Conservation (phyloP, 2,329 filamentous ascomycete species). For the Clonostachys rhizophaga region DNA sequence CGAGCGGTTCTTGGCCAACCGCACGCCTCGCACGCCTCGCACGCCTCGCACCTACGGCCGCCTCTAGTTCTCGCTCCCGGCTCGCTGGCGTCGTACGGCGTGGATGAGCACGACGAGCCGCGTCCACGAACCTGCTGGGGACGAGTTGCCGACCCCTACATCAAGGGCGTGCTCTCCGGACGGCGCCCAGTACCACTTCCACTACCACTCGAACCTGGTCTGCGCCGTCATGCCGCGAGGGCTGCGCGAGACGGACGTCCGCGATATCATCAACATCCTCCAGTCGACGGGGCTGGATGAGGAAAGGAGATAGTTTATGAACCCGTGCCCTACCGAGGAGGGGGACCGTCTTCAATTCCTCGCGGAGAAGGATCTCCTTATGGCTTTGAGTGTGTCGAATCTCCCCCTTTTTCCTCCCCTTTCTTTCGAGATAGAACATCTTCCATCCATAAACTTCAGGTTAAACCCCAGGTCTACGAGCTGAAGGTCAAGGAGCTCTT, state of each 20-base stretch:
- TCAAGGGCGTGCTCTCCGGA: conserved; percentile 67
- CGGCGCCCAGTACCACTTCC: conserved; percentile 71
- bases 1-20: conserved; percentile 83
- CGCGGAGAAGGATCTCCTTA: conserved; percentile 71
- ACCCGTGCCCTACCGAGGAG: conserved; percentile 47
- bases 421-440: too few species aligned
- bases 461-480: conserved; percentile 61
- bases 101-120: conserved; percentile 50
- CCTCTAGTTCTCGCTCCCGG: conserved; percentile 55
- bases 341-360: conserved; percentile 71
- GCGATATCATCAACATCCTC: conserved; percentile 84
- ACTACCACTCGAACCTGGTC: conserved; percentile 79
- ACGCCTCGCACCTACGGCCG: conserved; percentile 66
- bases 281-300: conserved; percentile 76
- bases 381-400: conserved; percentile 41
- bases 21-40: conserved; percentile 63
- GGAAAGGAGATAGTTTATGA: conserved; percentile 74
- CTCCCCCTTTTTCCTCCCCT: neutral
- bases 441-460: too few species aligned
- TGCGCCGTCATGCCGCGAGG: conserved; percentile 67
- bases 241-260: conserved; percentile 68
- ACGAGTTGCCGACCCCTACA: conserved; percentile 81
- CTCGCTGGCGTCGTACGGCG: too few species aligned
- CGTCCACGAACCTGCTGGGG: conserved; percentile 72
- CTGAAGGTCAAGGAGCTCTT: conserved; percentile 50